Conservation (phyloP, 2,329 filamentous ascomycete species). For the Scedosporium dehoogii region DNA sequence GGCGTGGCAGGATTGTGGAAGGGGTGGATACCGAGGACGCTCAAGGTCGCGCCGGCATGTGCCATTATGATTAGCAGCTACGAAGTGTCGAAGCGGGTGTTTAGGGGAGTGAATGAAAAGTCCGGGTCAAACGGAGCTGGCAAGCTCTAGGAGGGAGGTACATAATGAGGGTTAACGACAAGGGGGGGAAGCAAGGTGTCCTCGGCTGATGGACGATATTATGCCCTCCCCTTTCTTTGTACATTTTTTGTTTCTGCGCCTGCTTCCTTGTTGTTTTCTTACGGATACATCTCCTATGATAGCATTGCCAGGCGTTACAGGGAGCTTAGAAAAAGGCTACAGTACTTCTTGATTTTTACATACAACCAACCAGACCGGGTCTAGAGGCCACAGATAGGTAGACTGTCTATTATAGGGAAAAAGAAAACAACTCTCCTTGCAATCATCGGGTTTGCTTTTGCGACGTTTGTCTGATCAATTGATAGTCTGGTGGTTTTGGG, state of each 20-base stretch:
- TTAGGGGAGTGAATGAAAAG: conserved; percentile 60
- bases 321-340: not conserved
- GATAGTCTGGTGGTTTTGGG: too few relatives aligned
- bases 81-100: conserved; percentile 87
- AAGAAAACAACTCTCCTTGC: too few relatives aligned
- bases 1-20: conserved; percentile 74
- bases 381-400: not conserved
- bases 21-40: conserved; percentile 81
- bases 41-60: conserved; percentile 93
- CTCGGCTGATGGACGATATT: not conserved
- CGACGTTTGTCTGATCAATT: too few relatives aligned
- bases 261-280: not conserved
- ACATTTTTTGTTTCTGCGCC: not conserved
- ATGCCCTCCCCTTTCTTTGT: not conserved
- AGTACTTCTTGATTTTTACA: not conserved
- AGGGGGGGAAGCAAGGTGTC: too few relatives aligned
- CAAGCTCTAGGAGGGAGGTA: not conserved
- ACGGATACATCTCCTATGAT: not conserved
- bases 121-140: conserved; percentile 7
- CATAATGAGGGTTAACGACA: not conserved
- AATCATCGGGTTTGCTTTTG: too few relatives aligned
- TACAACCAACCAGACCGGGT: not conserved
- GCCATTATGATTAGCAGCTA: conserved; percentile 99
- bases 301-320: not conserved
- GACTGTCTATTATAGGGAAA: not conserved